Conservation (phyloP, 306 rosid genomes). For the Abrus pulchellus region DNA sequence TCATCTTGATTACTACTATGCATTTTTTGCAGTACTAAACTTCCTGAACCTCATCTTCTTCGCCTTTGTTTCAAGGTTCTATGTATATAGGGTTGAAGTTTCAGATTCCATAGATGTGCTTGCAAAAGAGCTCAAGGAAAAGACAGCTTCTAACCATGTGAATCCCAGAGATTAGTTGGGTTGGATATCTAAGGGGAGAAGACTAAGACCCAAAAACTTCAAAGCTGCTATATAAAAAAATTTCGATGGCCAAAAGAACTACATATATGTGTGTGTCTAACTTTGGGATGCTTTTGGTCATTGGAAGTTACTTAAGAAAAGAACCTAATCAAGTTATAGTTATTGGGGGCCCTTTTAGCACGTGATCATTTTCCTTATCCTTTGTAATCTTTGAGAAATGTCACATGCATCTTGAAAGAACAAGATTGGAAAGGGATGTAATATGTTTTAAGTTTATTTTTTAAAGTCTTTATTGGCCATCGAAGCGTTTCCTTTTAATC, state of each 20-base stretch:
- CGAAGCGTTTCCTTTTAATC: background rate
- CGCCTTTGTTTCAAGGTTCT: slow-evolving; percentile 55
- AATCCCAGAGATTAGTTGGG: slow-evolving; percentile 41
- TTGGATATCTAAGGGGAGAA: background rate
- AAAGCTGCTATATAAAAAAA: slow-evolving; percentile 10
- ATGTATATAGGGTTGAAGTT: slow-evolving; percentile 82
- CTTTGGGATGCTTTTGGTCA: slow-evolving; percentile 23
- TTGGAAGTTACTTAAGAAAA: slow-evolving; percentile 34
- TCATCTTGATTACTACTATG: slow-evolving; percentile 77
- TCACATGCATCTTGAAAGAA: background rate
- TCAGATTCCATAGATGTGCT: slow-evolving; percentile 78
- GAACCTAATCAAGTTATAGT: slow-evolving; percentile 5
- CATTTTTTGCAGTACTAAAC: slow-evolving; percentile 66
- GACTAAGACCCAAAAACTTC: background rate
- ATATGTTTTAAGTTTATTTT: slow-evolving; percentile 13
- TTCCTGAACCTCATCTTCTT: slow-evolving; percentile 67
- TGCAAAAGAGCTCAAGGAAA: slow-evolving; percentile 69
- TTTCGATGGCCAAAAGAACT: slow-evolving; percentile 32
- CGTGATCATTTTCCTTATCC: slow-evolving; percentile 38
- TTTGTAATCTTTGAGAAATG: slow-evolving; percentile 15
- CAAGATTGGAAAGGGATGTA: slow-evolving; percentile 25
- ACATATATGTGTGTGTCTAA: background rate
- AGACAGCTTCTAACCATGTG: slow-evolving; percentile 37
- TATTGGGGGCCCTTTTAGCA: slow-evolving; percentile 11
- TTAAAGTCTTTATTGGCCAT: background rate